These are phyloP conservation scores for Trichoderma atroviride DNA, from an alignment of 2,329 filamentous ascomycete species.

Conservation along the genomic window DNA sequence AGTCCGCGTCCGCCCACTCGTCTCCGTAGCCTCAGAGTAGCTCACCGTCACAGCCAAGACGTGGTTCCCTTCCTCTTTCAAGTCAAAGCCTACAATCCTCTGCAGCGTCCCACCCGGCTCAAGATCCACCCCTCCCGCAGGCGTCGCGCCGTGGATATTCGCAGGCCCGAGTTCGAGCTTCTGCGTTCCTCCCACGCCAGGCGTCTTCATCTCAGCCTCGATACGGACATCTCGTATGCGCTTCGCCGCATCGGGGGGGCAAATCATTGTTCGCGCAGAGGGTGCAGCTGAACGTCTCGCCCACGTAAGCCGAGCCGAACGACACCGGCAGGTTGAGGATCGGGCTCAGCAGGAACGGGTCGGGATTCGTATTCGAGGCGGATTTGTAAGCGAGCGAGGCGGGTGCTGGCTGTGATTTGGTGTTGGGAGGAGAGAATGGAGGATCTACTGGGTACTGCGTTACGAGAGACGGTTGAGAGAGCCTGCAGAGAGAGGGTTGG, in stretches of 20 bases:
- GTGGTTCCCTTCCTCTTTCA: constrained; percentile 93
- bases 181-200: constrained; percentile 59
- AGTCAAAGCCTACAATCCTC: constrained; percentile 78
- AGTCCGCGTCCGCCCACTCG: constrained; percentile 72
- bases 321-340: constrained; percentile 83
- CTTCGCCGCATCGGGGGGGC: constrained; percentile 38
- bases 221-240: constrained; percentile 77
- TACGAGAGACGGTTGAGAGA: constrained; percentile 80
- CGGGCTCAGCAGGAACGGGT: constrained; percentile 61
- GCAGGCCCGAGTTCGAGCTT: constrained; percentile 62
- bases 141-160: constrained; percentile 25
- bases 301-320: constrained; percentile 93
- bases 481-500: constrained; percentile 49
- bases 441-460: constrained; percentile 66
- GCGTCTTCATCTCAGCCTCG: constrained; percentile 93
- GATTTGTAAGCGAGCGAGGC: constrained; percentile 74
- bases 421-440: constrained; percentile 46
- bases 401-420: constrained; percentile 48
- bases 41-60: constrained; percentile 91
- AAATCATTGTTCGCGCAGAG: constrained; percentile 92
- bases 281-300: constrained; percentile 92
- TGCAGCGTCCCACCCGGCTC: constrained; percentile 71
- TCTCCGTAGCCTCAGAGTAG: constrained; percentile 84
- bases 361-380: constrained; percentile 49
- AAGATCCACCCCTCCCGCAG: constrained; percentile 49